Base-by-base conservation (phyloP, 2,329 filamentous ascomycete species). In the Penicillium sp. region DNA sequence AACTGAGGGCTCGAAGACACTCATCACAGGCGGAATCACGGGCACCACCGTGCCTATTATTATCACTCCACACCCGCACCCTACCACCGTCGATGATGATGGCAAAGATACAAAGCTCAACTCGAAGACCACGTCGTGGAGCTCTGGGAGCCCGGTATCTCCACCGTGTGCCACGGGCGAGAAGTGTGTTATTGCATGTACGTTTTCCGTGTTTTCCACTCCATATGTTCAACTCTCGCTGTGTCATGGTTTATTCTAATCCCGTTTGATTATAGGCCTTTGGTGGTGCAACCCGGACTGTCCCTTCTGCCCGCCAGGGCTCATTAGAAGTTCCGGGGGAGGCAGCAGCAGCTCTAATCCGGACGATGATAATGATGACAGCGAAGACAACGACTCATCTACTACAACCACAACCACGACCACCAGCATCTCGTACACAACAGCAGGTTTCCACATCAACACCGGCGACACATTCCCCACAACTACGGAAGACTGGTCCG, bases 271-370 rank as follows among this genome's bases (percentile, higher is more conserved):
- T 21, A 26, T 29, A 55, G 52, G 52, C 52, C 8, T 7, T 17
- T 45, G 3, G 19, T 55, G 19, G n/a, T 55, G 52, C n/a, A 23
- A 55, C 35, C 35, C 52, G 11, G n/a, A 23, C n/a, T 55, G 52
- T 26, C 52, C 52, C 19, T 55, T 26, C 38, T 55, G 52, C 52
- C 52, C 52, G 8, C 52, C 52, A 15, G 52, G 52, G 13, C n/a
- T 29, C 8, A 23, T 55, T 26, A 15, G 52, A 15, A 21, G 31
- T 30, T 26, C 35, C 38, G 15, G 50, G 7, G 30, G 26, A 11
- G 50, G 50, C 13, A 41, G 30, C 35, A 53, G 21, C 50, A 53
- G 21, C 50, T n/a, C 13, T 53, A 11, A 53, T 23, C 17, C 13
- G 17, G 38, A 44, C 30, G 52, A 45, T 29, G 52, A 29, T n/a